A percentile compares a stretch with the other conserved stretches of the same genome.
phyloP scores from a whole-genome alignment of 495 filamentous ascomycete species.

The Hypoxylon trugodes region DNA sequence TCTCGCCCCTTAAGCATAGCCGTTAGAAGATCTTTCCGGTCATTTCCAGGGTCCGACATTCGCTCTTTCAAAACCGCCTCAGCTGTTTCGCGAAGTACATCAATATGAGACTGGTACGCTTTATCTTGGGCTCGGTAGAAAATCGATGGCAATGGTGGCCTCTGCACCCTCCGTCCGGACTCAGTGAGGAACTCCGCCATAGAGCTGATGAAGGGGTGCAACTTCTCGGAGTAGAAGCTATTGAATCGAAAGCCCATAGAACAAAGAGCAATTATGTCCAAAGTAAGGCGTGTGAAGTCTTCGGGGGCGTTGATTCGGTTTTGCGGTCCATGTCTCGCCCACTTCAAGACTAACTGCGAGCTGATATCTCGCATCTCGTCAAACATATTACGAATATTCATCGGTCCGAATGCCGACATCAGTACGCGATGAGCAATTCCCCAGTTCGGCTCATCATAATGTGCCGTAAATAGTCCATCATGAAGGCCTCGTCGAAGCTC shows the following conservation, averaged over 20 bases:
- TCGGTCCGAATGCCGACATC: conserved; percentile 70
- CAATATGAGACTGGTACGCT: conserved; percentile 61
- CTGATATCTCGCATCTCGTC: conserved; percentile 75
- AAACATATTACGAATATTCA: conserved; percentile 68
- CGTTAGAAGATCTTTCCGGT: conserved; percentile 70
- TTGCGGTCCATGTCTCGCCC: conserved; percentile 66
- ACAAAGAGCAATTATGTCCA: conserved; percentile 74
- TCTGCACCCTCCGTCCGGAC: conserved; percentile 54
- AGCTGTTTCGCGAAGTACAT: conserved; percentile 58
- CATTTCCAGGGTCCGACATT: conserved; percentile 47
- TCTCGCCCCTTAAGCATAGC: conserved; percentile 69
- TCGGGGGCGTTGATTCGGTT: conserved; percentile 61
- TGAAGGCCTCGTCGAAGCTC: conserved; percentile 60
- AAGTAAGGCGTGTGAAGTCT: conserved; percentile 72
- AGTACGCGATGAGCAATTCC: conserved; percentile 67
- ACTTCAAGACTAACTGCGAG: conserved; percentile 70
- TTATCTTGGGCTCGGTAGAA: conserved; percentile 57
- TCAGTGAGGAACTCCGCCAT: conserved; percentile 64
- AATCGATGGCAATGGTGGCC: conserved; percentile 56
- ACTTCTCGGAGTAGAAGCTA: conserved; percentile 66
- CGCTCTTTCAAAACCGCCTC: conserved; percentile 63
- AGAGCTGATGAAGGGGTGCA: conserved; percentile 67
- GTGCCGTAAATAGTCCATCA: conserved; percentile 67
- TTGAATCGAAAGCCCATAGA: conserved; percentile 76
- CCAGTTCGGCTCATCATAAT: conserved; percentile 65